A percentile compares a stretch with the other conserved stretches of the same genome.
Conservation (phyloP, 2,329 filamentous ascomycete genomes). For the Aspergillus intermedius region DNA sequence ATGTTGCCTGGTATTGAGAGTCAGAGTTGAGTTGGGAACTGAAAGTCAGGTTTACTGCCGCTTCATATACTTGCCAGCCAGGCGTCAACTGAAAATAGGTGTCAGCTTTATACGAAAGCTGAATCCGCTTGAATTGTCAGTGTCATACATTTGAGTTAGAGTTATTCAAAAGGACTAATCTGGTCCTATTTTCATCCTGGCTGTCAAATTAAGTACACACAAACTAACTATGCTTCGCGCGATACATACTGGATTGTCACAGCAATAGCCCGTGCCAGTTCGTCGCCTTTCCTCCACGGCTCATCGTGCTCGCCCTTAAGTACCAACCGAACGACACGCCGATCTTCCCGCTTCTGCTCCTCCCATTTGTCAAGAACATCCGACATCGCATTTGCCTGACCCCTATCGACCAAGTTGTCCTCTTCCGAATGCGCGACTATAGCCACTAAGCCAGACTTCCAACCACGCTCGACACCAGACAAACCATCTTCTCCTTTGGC, state of each 20-base stretch:
- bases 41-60: too few species aligned
- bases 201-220: too few species aligned
- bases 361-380: constrained; percentile 47
- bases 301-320: constrained; percentile 37
- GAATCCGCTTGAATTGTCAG: too few species aligned
- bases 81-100: too few species aligned
- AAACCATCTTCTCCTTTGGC: constrained; percentile 15
- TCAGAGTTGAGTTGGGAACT: too few species aligned
- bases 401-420: constrained; percentile 36
- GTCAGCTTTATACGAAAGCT: too few species aligned
- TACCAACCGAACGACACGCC: constrained; percentile 31
- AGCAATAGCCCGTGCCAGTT: constrained; percentile 33
- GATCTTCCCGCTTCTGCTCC: constrained; percentile 28
- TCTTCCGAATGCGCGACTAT: constrained; percentile 37
- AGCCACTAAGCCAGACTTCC: constrained; percentile 28
- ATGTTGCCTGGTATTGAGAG: too few species aligned
- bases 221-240: too few species aligned
- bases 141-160: too few species aligned
- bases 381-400: constrained; percentile 41
- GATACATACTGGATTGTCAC: constrained; percentile 24
- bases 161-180: too few species aligned
- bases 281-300: constrained; percentile 35
- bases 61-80: too few species aligned
- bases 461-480: constrained; percentile 27
- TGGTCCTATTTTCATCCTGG: too few species aligned